A percentile compares a stretch with the other conserved stretches of the same genome.
Conservation (phyloP, 2,329 filamentous ascomycete genomes). For the Epichloe hybrida region DNA sequence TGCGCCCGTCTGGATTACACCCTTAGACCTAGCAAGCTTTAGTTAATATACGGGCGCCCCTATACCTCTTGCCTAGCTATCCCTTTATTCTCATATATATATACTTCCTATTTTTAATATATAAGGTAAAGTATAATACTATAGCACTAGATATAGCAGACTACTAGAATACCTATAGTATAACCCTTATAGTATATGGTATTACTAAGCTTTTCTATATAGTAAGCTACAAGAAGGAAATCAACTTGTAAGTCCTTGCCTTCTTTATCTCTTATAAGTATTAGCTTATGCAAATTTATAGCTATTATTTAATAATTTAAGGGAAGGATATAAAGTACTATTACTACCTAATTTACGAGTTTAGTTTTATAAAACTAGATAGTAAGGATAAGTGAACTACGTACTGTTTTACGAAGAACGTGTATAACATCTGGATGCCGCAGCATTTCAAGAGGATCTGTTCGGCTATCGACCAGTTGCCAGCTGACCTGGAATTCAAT, state of each 20-base stretch:
- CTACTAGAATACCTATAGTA: slow-evolving; percentile 27
- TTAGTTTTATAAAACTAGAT: slow-evolving; percentile 15
- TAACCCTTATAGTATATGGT: slow-evolving; percentile 25
- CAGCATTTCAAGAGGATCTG: background rate
- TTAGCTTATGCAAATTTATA: slow-evolving; percentile 23
- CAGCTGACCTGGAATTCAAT: background rate
- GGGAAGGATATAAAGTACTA: slow-evolving; percentile 21
- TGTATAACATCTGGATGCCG: background rate
- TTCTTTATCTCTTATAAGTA: slow-evolving; percentile 27
- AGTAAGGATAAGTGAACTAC: slow-evolving; percentile 1
- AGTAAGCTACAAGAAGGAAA: slow-evolving; percentile 21
- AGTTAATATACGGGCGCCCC: too few species aligned
- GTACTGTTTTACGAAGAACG: background rate
- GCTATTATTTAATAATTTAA: slow-evolving; percentile 26
- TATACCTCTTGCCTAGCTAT: too few species aligned
- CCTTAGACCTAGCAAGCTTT: too few species aligned
- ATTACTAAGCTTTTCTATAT: slow-evolving; percentile 25
- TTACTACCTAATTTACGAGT: slow-evolving; percentile 22
- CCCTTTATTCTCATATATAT: too few species aligned
- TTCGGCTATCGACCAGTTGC: background rate
- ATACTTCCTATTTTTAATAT: too few species aligned
- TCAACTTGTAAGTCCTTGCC: slow-evolving; percentile 27
- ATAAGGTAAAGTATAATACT: too few species aligned
- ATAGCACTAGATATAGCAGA: slow-evolving; percentile 22
- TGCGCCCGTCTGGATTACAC: too few species aligned